Evolutionary conservation across 495 filamentous ascomycete species (phyloP).

Genomic region (Aspergillus sclerotioniger): DNA sequence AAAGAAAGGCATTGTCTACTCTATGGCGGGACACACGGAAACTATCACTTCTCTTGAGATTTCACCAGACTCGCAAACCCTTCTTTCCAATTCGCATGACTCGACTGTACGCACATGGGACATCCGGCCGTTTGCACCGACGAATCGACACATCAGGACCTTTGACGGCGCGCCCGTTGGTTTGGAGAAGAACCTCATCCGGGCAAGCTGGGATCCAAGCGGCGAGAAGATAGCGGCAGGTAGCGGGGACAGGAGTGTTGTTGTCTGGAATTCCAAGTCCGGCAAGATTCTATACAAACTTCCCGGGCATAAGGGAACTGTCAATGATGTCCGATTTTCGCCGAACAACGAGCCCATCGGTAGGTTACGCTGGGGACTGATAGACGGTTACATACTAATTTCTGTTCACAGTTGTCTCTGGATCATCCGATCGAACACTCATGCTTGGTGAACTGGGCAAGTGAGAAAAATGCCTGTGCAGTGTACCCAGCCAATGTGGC

Average conservation of each 20-base stretch:
- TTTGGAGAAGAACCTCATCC: slow-evolving; percentile 87
- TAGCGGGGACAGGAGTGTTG: slow-evolving; percentile 83
- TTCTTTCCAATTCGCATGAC: slow-evolving; percentile 92
- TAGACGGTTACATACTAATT: slow-evolving; percentile 5
- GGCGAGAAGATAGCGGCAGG: slow-evolving; percentile 87
- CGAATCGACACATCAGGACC: slow-evolving; percentile 75
- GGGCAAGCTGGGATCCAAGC: slow-evolving; percentile 85
- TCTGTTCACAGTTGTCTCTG: slow-evolving; percentile 68
- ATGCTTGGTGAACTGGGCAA: slow-evolving; percentile 74
- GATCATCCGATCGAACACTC: slow-evolving; percentile 77
- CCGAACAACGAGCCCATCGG: slow-evolving; percentile 81
- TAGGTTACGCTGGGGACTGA: slow-evolving; percentile 52
- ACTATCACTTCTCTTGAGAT: slow-evolving; percentile 86
- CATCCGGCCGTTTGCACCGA: slow-evolving; percentile 88
- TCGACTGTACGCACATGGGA: slow-evolving; percentile 95
- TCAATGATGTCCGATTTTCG: slow-evolving; percentile 91
- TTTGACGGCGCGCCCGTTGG: slow-evolving; percentile 87
- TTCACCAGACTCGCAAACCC: slow-evolving; percentile 86
- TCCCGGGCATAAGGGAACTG: slow-evolving; percentile 91
- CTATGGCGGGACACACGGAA: slow-evolving; percentile 85
- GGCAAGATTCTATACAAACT: slow-evolving; percentile 91
- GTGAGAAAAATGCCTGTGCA: slow-evolving; percentile 28
- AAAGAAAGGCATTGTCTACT: slow-evolving; percentile 82
- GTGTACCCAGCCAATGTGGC: neutral
- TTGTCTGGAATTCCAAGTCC: slow-evolving; percentile 81